Evolutionary conservation across 1,284 basidiomycete genomes (phyloP).

Genomic region (Afroboletus lepidellus): DNA sequence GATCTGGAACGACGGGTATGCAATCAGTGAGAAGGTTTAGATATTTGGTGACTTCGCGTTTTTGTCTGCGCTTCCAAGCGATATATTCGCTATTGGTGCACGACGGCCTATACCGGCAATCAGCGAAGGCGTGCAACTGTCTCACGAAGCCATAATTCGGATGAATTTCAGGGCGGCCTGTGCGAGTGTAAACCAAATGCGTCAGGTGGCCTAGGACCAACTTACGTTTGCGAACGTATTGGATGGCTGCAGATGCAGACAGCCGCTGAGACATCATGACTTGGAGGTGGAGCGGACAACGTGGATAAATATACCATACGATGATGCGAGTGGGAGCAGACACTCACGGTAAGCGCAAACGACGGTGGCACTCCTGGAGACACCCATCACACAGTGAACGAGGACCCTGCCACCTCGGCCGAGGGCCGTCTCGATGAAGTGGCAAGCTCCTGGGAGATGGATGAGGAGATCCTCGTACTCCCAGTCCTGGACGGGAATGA

Average conservation of each 20-base stretch:
- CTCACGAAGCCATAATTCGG: slow-evolving; percentile 66
- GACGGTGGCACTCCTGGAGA: slow-evolving; percentile 68
- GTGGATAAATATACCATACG: slow-evolving; percentile 4
- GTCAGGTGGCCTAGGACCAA: neutral
- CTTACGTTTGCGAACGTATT: slow-evolving; percentile 50
- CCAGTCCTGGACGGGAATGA: slow-evolving; percentile 53
- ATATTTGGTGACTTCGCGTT: slow-evolving; percentile 50
- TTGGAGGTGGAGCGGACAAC: slow-evolving; percentile 23
- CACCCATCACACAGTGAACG: slow-evolving; percentile 76
- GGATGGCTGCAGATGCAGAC: slow-evolving; percentile 43
- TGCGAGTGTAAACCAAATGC: slow-evolving; percentile 6
- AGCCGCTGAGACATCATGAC: slow-evolving; percentile 54
- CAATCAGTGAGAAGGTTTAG: slow-evolving; percentile 51
- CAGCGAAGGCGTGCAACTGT: slow-evolving; percentile 54
- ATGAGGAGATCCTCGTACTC: slow-evolving; percentile 62
- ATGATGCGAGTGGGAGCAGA: neutral
- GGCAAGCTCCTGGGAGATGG: slow-evolving; percentile 50
- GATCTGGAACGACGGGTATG: slow-evolving; percentile 44
- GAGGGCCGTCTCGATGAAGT: slow-evolving; percentile 54
- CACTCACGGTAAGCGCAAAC: slow-evolving; percentile 61
- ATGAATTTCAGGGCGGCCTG: slow-evolving; percentile 53
- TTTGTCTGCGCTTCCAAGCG: slow-evolving; percentile 53
- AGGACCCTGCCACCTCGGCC: slow-evolving; percentile 52
- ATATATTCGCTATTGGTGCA: slow-evolving; percentile 45
- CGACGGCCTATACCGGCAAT: slow-evolving; percentile 47